Percentiles rank a stretch among this genome's conserved stretches.
phyloP scores from a whole-genome alignment of 805 yeast species.

The Metahyphopichia silvanorum region DNA sequence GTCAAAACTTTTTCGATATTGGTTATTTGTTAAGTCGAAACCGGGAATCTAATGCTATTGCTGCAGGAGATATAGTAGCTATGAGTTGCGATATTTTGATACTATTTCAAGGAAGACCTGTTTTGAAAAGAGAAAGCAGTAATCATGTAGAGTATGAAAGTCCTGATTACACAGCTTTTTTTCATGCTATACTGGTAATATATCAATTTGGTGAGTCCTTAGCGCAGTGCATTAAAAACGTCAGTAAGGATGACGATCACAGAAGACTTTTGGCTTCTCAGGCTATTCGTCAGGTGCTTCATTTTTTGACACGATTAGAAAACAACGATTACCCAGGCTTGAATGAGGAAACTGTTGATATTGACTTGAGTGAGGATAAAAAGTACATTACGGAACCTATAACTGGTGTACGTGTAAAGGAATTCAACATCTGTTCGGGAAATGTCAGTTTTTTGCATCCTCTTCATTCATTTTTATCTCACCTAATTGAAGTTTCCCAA shows the following conservation, averaged over 20 bases:
- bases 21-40: constrained; percentile 75
- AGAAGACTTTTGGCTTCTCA: constrained; percentile 14
- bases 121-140: constrained; percentile 66
- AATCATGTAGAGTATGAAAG: constrained; percentile 90
- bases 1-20: constrained; percentile 75
- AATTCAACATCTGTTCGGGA: constrained; percentile 30
- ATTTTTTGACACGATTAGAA: constrained; percentile 28
- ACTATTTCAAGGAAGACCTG: constrained; percentile 76
- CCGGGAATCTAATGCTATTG: constrained; percentile 47
- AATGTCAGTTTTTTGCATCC: constrained; percentile 77
- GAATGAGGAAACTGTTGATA: constrained; percentile 24
- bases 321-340: constrained; percentile 23
- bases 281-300: constrained; percentile 29
- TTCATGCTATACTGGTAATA: constrained; percentile 65
- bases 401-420: constrained; percentile 18
- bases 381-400: constrained; percentile 17
- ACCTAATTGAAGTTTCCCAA: constrained; percentile 58
- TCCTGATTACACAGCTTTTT: constrained; percentile 73
- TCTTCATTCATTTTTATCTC: constrained; percentile 66
- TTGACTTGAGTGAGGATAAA: constrained; percentile 12
- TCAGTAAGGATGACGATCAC: constrained; percentile 12
- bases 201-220: constrained; percentile 58
- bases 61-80: constrained; percentile 43
- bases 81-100: constrained; percentile 64
- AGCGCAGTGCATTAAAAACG: constrained; percentile 40